phyloP scores from a whole-genome alignment of 805 yeast genomes.

The Wickerhamomyces ciferrii region DNA sequence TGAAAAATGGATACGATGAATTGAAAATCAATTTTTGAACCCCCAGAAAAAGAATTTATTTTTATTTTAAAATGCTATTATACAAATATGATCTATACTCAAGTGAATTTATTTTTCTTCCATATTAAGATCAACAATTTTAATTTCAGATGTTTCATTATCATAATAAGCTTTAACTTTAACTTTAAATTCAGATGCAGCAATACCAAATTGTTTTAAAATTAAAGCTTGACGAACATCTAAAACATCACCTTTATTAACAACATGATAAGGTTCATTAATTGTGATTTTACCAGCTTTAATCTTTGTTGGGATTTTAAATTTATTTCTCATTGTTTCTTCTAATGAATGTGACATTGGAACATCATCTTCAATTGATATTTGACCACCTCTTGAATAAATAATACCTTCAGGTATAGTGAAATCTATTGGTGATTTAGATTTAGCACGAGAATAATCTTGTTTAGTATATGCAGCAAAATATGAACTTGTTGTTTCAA shows the following conservation, averaged over 20 bases:
- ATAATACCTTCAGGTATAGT: constrained; percentile 86
- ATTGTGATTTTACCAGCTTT: constrained; percentile 83
- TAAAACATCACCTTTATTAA: constrained; percentile 71
- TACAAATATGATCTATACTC: background rate
- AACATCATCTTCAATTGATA: constrained; percentile 86
- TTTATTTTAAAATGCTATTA: background rate
- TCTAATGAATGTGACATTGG: constrained; percentile 97
- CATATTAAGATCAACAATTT: constrained; percentile 28
- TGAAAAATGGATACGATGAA: background rate
- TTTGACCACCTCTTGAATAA: constrained; percentile 93
- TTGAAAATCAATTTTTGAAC: background rate
- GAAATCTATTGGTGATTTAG: constrained; percentile 77
- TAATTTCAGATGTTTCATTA: constrained; percentile 40
- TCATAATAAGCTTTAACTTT: constrained; percentile 73
- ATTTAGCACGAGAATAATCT: constrained; percentile 89
- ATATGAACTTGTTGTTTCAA: constrained; percentile 85
- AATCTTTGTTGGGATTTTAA: constrained; percentile 87
- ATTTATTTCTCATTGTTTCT: constrained; percentile 82
- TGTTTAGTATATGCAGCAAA: constrained; percentile 71
- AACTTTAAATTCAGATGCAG: constrained; percentile 87
- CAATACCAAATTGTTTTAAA: constrained; percentile 92
- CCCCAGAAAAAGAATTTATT: background rate
- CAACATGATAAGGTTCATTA: constrained; percentile 72
- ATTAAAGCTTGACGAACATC: constrained; percentile 90
- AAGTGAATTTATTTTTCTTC: constrained; percentile 9